Evolutionary conservation across 169 alveolate species (phyloP), one percentile per base, ranked within the genome.

Genomic region (Plasmodium chabaudi): DNA sequence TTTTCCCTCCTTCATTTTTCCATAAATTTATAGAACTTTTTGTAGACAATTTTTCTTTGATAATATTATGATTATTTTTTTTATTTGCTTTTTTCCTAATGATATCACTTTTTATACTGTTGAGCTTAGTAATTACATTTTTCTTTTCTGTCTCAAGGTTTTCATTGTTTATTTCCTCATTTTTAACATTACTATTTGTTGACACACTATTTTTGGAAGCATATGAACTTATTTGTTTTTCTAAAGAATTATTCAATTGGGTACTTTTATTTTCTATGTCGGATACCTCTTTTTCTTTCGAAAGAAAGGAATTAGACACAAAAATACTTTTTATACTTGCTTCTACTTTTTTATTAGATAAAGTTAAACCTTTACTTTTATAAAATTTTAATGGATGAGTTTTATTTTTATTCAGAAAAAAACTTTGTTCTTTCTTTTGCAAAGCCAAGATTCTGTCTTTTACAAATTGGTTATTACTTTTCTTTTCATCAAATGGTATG

Each of bases 241-340:
- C 84, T 15, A 34, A 68, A 42, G 15, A 42, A 17, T 4, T 56
- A 9, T 6, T 56, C 59, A 15, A 19, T 2, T 51, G 21, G 68
- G 69, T 12, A 49, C 57, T 49, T 42, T 23, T 9, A 39, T 67
- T 53, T 71, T 59, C 15, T 21, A 71, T 51, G 68, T 27, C 27
- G 17, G 19, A 49, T 51, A 13, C 21, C 59, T 0, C 3, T 2
- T 51, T 51, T 0, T 51, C 23, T 51, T 47, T 71, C 44, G 21
- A 9, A 1, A 15, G 12, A 3, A 39, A n/a, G 2, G 69, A 17
- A 17, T 71, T 51, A 42, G 27, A 25, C 17, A n/a, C 27, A 15
- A 9, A 19, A 53, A 51, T 47, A 23, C 53, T 53, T 19, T 6
- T 51, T 71, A 25, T 34, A 0, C 7, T 21, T 71, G 25, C 27